Evolutionary conservation across 1,284 basidiomycete genomes (phyloP).

Genomic region (Cryptococcus jaspeensis): DNA sequence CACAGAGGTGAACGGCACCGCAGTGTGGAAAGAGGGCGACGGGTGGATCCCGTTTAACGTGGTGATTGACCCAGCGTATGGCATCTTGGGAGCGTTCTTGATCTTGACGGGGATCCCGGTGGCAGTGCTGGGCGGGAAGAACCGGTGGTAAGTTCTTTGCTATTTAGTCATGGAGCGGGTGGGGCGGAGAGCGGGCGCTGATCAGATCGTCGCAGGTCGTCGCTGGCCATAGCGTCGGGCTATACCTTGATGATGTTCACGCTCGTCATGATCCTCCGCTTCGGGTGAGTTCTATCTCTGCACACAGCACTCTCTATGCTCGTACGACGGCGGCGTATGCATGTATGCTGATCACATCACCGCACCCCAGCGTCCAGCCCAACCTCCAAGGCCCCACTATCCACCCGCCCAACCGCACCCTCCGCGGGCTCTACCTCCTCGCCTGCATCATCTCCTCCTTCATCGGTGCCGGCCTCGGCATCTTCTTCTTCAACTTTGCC

Average conservation of each 20-base stretch:
- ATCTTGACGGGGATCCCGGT: conserved; percentile 86
- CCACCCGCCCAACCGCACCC: conserved; percentile 70
- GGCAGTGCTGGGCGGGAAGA: conserved; percentile 88
- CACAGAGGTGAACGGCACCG: conserved; percentile 9
- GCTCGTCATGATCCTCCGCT: conserved; percentile 82
- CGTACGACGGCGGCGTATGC: not conserved
- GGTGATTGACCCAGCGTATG: conserved; percentile 81
- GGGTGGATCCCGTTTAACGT: conserved; percentile 58
- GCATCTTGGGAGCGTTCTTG: conserved; percentile 80
- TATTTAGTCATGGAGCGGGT: too few species aligned
- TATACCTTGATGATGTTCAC: conserved; percentile 83
- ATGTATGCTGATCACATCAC: not conserved
- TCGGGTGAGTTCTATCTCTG: conserved; percentile 57
- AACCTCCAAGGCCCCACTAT: conserved; percentile 59
- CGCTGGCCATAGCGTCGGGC: conserved; percentile 86
- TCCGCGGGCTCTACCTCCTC: conserved; percentile 87
- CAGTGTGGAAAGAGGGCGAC: conserved; percentile 43
- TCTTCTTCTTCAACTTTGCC: conserved; percentile 83
- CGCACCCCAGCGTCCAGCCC: conserved; percentile 35
- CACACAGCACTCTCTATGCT: not conserved
- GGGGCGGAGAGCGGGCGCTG: not conserved
- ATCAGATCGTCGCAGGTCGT: conserved; percentile 63
- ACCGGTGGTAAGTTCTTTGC: conserved; percentile 70
- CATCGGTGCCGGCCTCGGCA: conserved; percentile 76
- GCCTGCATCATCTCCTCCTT: conserved; percentile 74